Evolutionary conservation across 306 rosid genomes (phyloP), one percentile per base, ranked within the genome.

Genomic region (Pterocarpus macrocarpus): DNA sequence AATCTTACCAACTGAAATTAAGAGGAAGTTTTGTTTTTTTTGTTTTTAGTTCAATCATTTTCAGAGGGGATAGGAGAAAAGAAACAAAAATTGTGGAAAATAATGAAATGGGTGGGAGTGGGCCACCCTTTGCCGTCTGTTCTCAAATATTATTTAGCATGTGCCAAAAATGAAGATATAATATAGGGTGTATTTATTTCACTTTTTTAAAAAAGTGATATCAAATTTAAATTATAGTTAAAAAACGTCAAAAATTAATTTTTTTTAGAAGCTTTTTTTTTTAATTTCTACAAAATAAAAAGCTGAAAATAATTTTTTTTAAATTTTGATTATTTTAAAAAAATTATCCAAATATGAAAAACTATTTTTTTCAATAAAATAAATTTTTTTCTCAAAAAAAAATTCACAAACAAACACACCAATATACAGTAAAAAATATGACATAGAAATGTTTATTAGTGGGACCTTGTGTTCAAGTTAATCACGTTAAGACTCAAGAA

Each of bases 91-190:
- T 71, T 34, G 10, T 16, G 49, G 64, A n/a, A 50, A 32, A 14
- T 56, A 49, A 33, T 50, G 45, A 70, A 57, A 22, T 10, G 38
- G 64, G 12, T 69, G 57, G 17, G 28, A 36, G 70, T 71, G 64
- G 64, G 64, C n/a, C 50, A 71, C 35, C 36, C 65, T 38, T 17
- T 7, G 47, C 14, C 38, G 11, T 72, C 38, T 11, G 1, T 38
- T 38, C 4, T 73, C 15, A 61, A 11, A 2, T 43, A 43, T 33
- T 5, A 2, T 2, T 11, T 30, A 12, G 55, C 53, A 56, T 8
- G 67, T 34, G 49, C 33, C 41, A 32, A 5, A 32, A 52, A 39
- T 44, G 10, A 39, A 16, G 2, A 17, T 7, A 9, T 16, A 17
- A 33, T 34, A 7, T 3, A 13, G 1, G 2, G 5, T 50, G 6